Conservation (phyloP, 305 asterid species). For the Fraxinus angustifolia region DNA sequence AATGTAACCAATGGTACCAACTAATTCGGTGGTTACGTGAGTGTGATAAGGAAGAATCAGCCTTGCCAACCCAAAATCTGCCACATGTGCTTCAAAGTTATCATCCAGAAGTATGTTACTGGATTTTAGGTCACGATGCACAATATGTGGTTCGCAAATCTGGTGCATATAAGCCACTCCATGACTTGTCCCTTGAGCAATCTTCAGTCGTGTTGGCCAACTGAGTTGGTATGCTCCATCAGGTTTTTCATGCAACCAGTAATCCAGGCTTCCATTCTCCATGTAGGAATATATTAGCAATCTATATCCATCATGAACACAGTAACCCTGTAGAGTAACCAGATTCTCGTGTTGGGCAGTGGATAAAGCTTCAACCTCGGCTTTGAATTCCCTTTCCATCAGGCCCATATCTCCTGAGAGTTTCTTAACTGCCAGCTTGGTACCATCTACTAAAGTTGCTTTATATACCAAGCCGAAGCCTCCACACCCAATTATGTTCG, state of each 20-base stretch:
- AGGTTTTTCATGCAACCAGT: conserved; percentile 88
- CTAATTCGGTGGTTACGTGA: conserved; percentile 93
- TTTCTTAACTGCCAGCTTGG: conserved; percentile 81
- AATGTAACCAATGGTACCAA: conserved; percentile 91
- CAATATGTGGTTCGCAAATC: conserved; percentile 83
- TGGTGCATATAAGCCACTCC: conserved; percentile 98
- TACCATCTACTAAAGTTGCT: conserved; percentile 73
- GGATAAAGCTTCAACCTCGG: conserved; percentile 88
- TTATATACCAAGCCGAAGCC: conserved; percentile 92
- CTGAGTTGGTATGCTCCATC: conserved; percentile 77
- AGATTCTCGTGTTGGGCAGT: conserved; percentile 88
- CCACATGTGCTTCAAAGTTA: conserved; percentile 81
- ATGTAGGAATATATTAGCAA: conserved; percentile 78
- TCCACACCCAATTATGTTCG: conserved; percentile 90
- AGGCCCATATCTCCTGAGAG: conserved; percentile 93
- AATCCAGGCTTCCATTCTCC: conserved; percentile 96
- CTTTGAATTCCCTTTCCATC: conserved; percentile 94
- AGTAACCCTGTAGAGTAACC: conserved; percentile 85
- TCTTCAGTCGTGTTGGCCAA: conserved; percentile 77
- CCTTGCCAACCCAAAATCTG: conserved; percentile 91
- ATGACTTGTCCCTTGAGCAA: conserved; percentile 67
- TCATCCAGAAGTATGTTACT: conserved; percentile 91
- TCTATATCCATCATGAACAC: conserved; percentile 80
- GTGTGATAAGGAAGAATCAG: conserved; percentile 80
- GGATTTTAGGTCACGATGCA: conserved; percentile 91